These are phyloP conservation scores for Tremellales sp. DNA, from an alignment of 1,284 basidiomycete genomes.

Conservation along the genomic window DNA sequence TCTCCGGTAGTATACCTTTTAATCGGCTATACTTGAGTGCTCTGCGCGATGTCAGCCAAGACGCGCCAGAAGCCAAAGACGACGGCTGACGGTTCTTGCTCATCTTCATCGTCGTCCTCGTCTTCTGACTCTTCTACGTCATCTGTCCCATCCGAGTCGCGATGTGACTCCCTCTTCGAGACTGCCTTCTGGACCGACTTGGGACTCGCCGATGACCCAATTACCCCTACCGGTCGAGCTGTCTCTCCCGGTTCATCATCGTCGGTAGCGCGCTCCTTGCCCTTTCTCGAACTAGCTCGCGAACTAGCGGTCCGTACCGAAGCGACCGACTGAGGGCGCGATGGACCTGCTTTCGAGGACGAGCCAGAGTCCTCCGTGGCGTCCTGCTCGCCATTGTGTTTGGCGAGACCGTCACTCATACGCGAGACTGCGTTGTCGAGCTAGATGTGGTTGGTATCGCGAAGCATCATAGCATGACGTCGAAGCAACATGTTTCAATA, in stretches of 20 bases:
- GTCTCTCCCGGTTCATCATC: constrained; percentile 8
- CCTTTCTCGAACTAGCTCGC: constrained; percentile 6
- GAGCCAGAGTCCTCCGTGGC: too few relatives aligned
- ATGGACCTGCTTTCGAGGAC: constrained; percentile 10
- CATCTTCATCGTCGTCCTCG: constrained; percentile 40
- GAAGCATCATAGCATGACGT: too few relatives aligned
- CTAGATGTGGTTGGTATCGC: too few relatives aligned
- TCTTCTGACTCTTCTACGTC: constrained; percentile 60
- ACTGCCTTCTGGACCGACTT: constrained; percentile 15
- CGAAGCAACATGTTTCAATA: too few relatives aligned
- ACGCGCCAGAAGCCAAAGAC: not conserved
- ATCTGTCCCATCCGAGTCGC: constrained; percentile 58
- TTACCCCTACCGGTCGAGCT: constrained; percentile 53
- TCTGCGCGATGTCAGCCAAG: constrained; percentile 25
- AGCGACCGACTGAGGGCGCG: constrained; percentile 1
- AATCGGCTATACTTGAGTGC: constrained; percentile 86
- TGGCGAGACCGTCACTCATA: too few relatives aligned
- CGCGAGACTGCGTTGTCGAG: too few relatives aligned
- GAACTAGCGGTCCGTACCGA: constrained; percentile 3
- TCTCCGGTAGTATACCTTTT: constrained; percentile 65
- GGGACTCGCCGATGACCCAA: constrained; percentile 61
- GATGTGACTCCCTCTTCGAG: constrained; percentile 31
- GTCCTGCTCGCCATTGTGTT: too few relatives aligned
- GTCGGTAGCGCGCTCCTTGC: constrained; percentile 11
- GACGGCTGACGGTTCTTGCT: constrained; percentile 43